Percentiles rank a stretch among this genome's conserved stretches.
Evolutionary conservation across 2,329 filamentous ascomycete species (phyloP).

Genomic region (Sclerotinia nivalis): DNA sequence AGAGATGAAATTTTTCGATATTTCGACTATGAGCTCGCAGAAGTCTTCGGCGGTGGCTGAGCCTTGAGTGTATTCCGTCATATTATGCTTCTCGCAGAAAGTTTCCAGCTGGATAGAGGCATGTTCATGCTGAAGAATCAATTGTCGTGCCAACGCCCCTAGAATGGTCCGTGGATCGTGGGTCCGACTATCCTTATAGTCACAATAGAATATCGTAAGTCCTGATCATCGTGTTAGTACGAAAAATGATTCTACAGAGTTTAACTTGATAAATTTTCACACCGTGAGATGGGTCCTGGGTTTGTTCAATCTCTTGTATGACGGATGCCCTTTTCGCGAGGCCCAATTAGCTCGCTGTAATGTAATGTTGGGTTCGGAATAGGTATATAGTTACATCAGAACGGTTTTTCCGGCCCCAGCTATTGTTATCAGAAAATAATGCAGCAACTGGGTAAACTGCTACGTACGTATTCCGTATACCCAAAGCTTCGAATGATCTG

Average conservation of each 20-base stretch:
- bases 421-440: neutral
- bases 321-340: constrained; percentile 13
- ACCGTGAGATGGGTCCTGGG: neutral
- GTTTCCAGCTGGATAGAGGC: constrained; percentile 28
- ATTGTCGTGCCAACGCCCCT: constrained; percentile 35
- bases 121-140: constrained; percentile 35
- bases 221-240: constrained; percentile 22
- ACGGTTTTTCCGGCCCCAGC: constrained; percentile 33
- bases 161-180: constrained; percentile 24
- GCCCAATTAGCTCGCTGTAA: neutral
- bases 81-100: constrained; percentile 17
- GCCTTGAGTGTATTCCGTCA: neutral
- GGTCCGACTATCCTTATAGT: constrained; percentile 20
- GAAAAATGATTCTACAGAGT: neutral
- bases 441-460: no score
- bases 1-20: constrained; percentile 26
- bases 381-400: constrained; percentile 19
- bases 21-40: constrained; percentile 8
- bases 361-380: neutral
- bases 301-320: constrained; percentile 23
- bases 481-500: constrained; percentile 28
- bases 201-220: constrained; percentile 19
- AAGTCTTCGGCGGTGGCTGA: constrained; percentile 16
- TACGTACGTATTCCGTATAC: constrained; percentile 31
- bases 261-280: constrained; percentile 21